A percentile compares a stretch with the other conserved stretches of the same genome.
These are phyloP conservation scores for Xylaria hypoxylon DNA, from an alignment of 2,329 filamentous ascomycete species.

Conservation along the genomic window DNA sequence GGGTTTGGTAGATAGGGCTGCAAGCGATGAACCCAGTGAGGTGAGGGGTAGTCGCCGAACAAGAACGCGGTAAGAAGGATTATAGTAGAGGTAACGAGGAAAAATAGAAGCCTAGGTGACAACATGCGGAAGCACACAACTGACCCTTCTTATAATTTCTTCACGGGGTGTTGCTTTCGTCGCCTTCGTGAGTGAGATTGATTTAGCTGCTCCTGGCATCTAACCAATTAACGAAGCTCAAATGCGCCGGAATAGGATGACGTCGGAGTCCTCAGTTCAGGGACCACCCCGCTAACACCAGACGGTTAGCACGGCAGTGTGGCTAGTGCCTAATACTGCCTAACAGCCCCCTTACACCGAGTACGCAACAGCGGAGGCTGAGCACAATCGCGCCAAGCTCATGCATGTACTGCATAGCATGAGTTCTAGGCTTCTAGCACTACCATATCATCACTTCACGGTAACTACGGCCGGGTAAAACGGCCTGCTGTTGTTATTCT, in stretches of 20 bases:
- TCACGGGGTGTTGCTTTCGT: neutral
- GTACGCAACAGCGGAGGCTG: constrained; percentile 32
- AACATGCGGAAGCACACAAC: constrained; percentile 10
- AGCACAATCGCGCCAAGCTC: constrained; percentile 20
- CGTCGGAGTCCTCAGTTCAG: constrained; percentile 36
- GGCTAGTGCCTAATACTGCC: constrained; percentile 23
- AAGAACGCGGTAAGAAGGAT: constrained; percentile 24
- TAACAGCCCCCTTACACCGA: constrained; percentile 1
- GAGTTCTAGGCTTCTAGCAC: constrained; percentile 6
- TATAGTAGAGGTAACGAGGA: constrained; percentile 22
- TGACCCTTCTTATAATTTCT: constrained; percentile 24
- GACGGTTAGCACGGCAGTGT: constrained; percentile 31
- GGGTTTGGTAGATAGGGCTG: constrained; percentile 21
- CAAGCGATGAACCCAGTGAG: constrained; percentile 19
- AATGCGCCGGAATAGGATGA: constrained; percentile 28
- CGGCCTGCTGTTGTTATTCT: constrained; percentile 12
- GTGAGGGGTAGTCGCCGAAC: constrained; percentile 26
- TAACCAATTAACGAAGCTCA: constrained; percentile 23
- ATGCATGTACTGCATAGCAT: neutral
- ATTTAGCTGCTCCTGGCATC: constrained; percentile 1
- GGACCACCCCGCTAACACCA: constrained; percentile 6
- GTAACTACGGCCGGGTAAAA: constrained; percentile 11
- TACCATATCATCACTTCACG: neutral
- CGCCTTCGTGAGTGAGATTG: constrained; percentile 1
- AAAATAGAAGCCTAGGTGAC: constrained; percentile 15